phyloP scores from a whole-genome alignment of 192 early-diverging fungal species.

The Cladochytrium replicatum region DNA sequence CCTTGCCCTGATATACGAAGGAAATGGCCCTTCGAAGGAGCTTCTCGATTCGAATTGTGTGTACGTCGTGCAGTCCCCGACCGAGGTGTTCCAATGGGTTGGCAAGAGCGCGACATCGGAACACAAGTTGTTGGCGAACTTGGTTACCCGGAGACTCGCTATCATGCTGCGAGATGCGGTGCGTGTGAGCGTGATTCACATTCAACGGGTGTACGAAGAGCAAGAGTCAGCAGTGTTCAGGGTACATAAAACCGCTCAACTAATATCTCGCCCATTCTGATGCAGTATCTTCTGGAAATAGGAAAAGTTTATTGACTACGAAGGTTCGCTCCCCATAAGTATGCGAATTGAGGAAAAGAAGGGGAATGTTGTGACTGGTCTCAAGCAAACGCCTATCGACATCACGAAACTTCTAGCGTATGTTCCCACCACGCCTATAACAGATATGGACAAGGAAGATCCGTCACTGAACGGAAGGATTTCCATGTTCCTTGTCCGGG shows the following conservation, averaged over 20 bases:
- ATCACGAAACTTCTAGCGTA: constrained; percentile 4
- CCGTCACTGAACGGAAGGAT: not conserved
- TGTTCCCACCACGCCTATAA: not conserved
- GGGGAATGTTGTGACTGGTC: constrained; percentile 15
- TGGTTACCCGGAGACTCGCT: constrained; percentile 2
- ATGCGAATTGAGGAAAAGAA: constrained; percentile 20
- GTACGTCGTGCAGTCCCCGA: constrained; percentile 3
- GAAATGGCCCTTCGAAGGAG: constrained; percentile 9
- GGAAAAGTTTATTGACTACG: constrained; percentile 29
- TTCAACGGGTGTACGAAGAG: constrained; percentile 3
- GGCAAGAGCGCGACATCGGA: constrained; percentile 10
- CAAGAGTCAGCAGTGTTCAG: constrained; percentile 9
- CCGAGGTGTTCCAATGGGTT: constrained; percentile 25
- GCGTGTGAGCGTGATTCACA: constrained; percentile 6
- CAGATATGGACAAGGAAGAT: not conserved
- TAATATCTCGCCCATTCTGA: not conserved
- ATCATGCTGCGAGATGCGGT: not conserved
- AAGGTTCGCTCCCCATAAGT: constrained; percentile 23
- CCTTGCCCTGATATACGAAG: constrained; percentile 17
- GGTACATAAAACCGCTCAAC: not conserved
- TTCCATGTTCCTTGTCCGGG: constrained; percentile 14
- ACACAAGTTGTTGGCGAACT: constrained; percentile 1
- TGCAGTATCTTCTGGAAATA: constrained; percentile 6
- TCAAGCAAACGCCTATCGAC: constrained; percentile 18
- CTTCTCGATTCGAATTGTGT: constrained; percentile 8